Evolutionary conservation across 2,329 filamentous ascomycete genomes (phyloP).

Genomic region (Cladorrhinum sp.): DNA sequence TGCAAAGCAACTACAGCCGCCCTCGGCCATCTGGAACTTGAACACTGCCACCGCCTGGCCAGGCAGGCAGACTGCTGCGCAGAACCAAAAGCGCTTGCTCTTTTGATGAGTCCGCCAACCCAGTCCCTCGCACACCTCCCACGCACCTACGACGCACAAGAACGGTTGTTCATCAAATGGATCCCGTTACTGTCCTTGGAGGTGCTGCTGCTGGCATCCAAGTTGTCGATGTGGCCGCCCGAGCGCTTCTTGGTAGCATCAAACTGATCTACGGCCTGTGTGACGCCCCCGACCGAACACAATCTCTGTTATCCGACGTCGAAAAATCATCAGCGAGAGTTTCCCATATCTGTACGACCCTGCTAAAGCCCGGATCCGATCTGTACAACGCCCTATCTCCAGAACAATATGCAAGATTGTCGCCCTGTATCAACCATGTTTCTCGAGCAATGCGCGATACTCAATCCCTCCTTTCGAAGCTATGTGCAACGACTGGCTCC

Average conservation of each 20-base stretch:
- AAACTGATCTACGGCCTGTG: neutral
- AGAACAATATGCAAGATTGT: neutral
- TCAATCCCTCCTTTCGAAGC: neutral
- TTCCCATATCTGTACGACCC: neutral
- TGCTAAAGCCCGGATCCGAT: neutral
- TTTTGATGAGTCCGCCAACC: too few species aligned
- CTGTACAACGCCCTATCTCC: neutral
- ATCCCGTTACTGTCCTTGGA: neutral
- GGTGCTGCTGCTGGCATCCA: neutral
- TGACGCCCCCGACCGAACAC: neutral
- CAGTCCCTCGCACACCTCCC: too few species aligned
- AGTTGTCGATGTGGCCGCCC: neutral
- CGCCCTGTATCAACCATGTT: neutral
- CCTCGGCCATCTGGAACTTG: too few species aligned
- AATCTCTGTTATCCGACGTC: neutral
- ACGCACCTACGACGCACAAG: too few species aligned
- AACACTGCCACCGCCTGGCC: too few species aligned
- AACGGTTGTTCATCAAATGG: too few species aligned
- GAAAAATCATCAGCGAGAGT: neutral
- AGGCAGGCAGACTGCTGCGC: too few species aligned
- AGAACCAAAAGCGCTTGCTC: too few species aligned
- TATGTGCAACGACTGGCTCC: neutral
- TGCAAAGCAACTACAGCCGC: too few species aligned
- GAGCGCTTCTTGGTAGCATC: neutral
- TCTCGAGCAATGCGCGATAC: neutral